A percentile compares a stretch with the other conserved stretches of the same genome.
phyloP scores from a whole-genome alignment of 352 stramenopile species.

The Blastocystis sp. region DNA sequence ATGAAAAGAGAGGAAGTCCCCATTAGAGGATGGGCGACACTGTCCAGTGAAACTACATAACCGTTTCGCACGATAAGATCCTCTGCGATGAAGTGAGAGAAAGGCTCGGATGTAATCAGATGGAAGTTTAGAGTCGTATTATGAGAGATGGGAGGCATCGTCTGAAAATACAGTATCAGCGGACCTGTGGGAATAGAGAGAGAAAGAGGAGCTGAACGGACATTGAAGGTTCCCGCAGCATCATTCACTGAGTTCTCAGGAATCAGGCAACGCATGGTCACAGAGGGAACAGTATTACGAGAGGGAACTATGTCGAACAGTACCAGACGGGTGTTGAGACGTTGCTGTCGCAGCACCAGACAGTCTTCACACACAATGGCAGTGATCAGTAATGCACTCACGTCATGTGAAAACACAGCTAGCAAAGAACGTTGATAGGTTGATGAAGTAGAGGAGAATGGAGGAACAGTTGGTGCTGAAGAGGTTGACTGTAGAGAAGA shows the following conservation, averaged over 20 bases:
- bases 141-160: background rate
- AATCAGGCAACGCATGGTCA: background rate
- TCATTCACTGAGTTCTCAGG: background rate
- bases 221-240: background rate
- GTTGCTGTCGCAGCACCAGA: background rate
- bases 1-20: background rate
- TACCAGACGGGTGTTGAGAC: background rate
- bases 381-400: background rate
- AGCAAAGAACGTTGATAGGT: background rate
- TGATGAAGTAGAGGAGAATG: no score
- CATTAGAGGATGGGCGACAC: background rate
- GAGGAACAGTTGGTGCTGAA: no score
- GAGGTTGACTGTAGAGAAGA: no score
- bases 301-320: background rate
- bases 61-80: conserved; percentile 17
- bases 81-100: background rate
- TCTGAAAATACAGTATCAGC: background rate
- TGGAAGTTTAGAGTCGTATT: background rate
- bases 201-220: background rate
- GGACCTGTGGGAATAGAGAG: background rate
- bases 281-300: background rate
- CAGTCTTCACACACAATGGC: conserved; percentile 13
- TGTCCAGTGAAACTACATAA: background rate
- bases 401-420: background rate
- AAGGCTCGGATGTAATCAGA: background rate